These are phyloP conservation scores for Calonectria fujianensis DNA, from an alignment of 2,329 filamentous ascomycete species.

Conservation along the genomic window DNA sequence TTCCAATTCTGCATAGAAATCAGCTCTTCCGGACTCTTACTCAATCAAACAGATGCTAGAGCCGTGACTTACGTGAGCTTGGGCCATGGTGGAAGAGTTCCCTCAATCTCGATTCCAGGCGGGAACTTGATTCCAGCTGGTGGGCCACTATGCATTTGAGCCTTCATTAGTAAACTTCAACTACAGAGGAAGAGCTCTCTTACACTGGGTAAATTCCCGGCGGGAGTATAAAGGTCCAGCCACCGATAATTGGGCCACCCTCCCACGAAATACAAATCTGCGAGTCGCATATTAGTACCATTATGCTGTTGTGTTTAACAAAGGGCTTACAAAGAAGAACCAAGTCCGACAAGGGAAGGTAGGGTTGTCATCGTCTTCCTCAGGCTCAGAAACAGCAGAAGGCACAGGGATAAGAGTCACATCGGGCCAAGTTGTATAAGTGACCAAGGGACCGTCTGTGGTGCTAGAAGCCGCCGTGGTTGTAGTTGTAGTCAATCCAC, in stretches of 20 bases:
- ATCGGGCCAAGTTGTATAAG: slow-evolving; percentile 36
- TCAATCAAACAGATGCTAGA: not conserved
- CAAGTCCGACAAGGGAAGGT: slow-evolving; percentile 33
- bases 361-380: slow-evolving; percentile 22
- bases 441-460: slow-evolving; percentile 31
- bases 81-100: slow-evolving; percentile 41
- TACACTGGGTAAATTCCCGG: slow-evolving; percentile 39
- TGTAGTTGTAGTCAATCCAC: not conserved
- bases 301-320: not conserved
- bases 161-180: not conserved
- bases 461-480: not conserved
- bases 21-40: not conserved
- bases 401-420: slow-evolving; percentile 33
- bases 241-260: slow-evolving; percentile 28
- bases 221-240: slow-evolving; percentile 33
- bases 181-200: not conserved
- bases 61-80: slow-evolving; percentile 36
- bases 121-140: slow-evolving; percentile 31
- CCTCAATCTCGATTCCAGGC: slow-evolving; percentile 32
- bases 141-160: slow-evolving; percentile 27
- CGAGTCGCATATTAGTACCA: slow-evolving; percentile 1
- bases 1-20: slow-evolving; percentile 30
- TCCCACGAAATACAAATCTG: slow-evolving; percentile 38
- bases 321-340: slow-evolving; percentile 39
- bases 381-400: slow-evolving; percentile 23